Conservation (phyloP, 73 alveolate species). For the Loxodes magnus region DNA sequence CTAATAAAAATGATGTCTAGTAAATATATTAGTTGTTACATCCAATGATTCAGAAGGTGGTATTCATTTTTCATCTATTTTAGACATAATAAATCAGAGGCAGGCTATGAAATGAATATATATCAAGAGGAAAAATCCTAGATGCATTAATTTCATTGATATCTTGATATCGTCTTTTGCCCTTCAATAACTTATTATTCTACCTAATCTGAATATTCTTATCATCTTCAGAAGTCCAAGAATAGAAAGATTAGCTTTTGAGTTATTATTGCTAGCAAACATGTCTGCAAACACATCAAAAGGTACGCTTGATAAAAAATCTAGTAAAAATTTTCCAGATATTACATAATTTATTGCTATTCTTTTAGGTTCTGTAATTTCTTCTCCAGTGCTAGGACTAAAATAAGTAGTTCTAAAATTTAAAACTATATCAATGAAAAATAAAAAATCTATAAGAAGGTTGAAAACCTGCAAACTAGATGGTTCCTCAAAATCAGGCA, state of each 20-base stretch:
- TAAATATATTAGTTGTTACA: conserved; percentile 17
- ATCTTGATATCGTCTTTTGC: conserved; percentile 14
- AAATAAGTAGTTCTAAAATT: conserved; percentile 34
- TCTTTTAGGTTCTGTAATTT: conserved; percentile 8
- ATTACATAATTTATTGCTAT: conserved; percentile 20
- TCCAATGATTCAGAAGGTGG: conserved; percentile 32
- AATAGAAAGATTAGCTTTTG: neutral
- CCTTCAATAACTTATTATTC: conserved; percentile 32
- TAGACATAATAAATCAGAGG: too few species aligned
- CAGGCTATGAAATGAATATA: too few species aligned
- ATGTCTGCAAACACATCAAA: conserved; percentile 11
- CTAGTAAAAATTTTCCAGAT: conserved; percentile 25
- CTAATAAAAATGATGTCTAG: conserved; percentile 4
- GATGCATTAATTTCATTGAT: conserved; percentile 9
- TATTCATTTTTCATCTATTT: too few species aligned
- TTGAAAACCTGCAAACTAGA: conserved; percentile 7
- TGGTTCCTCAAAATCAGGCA: conserved; percentile 9
- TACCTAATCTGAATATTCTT: conserved; percentile 32
- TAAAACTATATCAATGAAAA: conserved; percentile 17
- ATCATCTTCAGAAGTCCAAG: conserved; percentile 32
- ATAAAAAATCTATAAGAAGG: conserved; percentile 10
- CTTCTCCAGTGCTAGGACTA: conserved; percentile 20
- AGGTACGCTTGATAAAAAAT: conserved; percentile 28
- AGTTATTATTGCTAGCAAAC: neutral
- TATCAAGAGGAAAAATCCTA: conserved; percentile 13